phyloP scores from a whole-genome alignment of 106 monocot species.

The Dactylorhiza incarnata region DNA sequence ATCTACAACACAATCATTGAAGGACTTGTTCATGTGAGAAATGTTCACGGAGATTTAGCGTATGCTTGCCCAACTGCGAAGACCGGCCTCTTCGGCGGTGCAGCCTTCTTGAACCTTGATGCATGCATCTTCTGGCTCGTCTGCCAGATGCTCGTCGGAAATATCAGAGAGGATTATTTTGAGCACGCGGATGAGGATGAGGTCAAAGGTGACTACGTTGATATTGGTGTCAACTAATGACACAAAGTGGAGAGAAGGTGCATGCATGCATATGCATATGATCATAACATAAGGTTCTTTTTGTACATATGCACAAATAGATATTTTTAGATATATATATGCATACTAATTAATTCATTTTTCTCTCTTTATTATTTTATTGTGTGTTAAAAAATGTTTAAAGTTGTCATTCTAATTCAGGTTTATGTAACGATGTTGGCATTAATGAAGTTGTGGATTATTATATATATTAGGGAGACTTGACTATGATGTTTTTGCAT shows the following conservation, averaged over 20 bases:
- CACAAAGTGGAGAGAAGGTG: not conserved
- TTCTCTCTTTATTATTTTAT: not conserved
- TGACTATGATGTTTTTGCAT: not conserved
- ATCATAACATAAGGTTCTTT: not conserved
- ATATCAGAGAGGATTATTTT: conserved; percentile 71
- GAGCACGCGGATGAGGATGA: conserved; percentile 43
- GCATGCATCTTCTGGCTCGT: conserved; percentile 82
- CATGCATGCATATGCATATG: not conserved
- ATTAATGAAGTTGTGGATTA: not conserved
- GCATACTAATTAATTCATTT: not conserved
- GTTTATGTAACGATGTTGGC: not conserved
- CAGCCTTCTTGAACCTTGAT: conserved; percentile 75
- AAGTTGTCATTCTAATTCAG: not conserved
- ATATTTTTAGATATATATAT: not conserved
- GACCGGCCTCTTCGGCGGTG: conserved; percentile 88
- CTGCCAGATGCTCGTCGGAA: conserved; percentile 74
- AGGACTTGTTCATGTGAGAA: conserved; percentile 31
- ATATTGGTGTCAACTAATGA: not conserved
- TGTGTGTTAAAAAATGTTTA: not conserved
- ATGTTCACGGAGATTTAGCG: conserved; percentile 41
- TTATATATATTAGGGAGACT: not conserved
- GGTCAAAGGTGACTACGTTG: not conserved
- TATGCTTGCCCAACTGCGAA: conserved; percentile 68
- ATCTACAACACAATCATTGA: conserved; percentile 66
- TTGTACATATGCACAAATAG: not conserved